Base-by-base conservation (phyloP, 768 basidiomycete genomes). In the Tulasnella sp. region DNA sequence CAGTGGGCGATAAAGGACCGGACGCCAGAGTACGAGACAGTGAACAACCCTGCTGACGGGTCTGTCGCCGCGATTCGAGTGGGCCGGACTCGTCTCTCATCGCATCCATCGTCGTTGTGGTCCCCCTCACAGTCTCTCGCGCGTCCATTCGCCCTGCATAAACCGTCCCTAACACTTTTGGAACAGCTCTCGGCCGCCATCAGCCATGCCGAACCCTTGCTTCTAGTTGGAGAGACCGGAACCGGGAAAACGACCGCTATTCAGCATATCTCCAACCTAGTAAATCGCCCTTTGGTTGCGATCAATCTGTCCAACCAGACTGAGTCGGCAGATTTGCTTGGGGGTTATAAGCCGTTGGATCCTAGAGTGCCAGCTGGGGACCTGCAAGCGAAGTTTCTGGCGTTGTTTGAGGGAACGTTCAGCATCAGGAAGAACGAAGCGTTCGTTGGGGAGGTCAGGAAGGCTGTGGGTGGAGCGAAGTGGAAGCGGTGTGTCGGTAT, bases 181-280 rank as follows among this genome's bases (percentile, higher is more conserved):
- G 86, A 89, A 21, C 81, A 89, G 15, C 84, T 98, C 38, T 81
- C 82, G 2, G 82, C 81, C 21, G 80, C 85, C 0, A 75, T 92
- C 48, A 75, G 83, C 0, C 74, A 85, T 48, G 71, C 72, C 12
- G 96, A 99, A 67, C 92, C 96, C 3, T 75, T 93, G 3, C 78
- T 99, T 7, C 78, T 99, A 24, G 92, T 92, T 0, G 96, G 96
- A 48, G 96, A 99, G 74, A 99, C 96, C 1, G 96, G 96, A n/a
- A 99, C 96, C 1, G 96, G 96, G 12, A 99, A 99, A 72, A 99
- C 96, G 0, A 93, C 92, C 53, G 79, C 83, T 19, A 80, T 99
- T 15, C 87, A 92, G 2, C 83, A 96, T 66, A 76, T 98, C 29
- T 85, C 96, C 10, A 77, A 83, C 1, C 70, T 87, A n/a, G 77